Evolutionary conservation across 345 rosid species (phyloP), one percentile per base, ranked within the genome.

Genomic region (Excoecaria agallocha): DNA sequence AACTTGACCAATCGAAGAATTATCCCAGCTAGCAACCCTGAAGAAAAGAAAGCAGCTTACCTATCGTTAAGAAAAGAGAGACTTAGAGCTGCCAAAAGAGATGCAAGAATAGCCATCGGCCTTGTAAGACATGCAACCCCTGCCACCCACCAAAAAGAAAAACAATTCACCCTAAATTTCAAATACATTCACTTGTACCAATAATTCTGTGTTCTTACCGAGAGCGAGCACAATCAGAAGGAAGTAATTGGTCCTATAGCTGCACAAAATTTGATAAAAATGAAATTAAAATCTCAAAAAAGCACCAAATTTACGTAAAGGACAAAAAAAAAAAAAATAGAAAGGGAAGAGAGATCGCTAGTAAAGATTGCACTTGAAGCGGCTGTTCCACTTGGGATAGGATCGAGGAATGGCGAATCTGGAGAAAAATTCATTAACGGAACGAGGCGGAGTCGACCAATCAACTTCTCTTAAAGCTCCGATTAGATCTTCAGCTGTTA

Each of bases 331-430:
- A 1, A 59, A 16, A 35, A 38, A 59, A 12, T n/a, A 12, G 50
- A 20, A 17, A 12, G 6, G 50, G 59, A 37, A 48, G 59, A 49
- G 68, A 41, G 13, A 78, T 45, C 87, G 91, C 99, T 96, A 93
- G 91, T 96, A 96, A 83, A 93, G 88, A 84, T 96, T 96, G 97
- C 99, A 96, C 79, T 96, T 96, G 86, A 96, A 86, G 74, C 99
- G 97, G 84, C 97, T 88, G 85, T 85, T 93, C 99, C 94, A 96
- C 81, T 86, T 93, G 65, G 94, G 83, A 71, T 74, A 77, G 3
- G 99, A 88, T 81, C 90, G 81, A 38, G 99, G 99, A 61, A 87
- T 76, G 76, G 97, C 90, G 87, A 96, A 96, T 76, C 85, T 82
- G 57, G 96, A 90, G 86, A 93, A 90, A 85, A 93, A 96, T 77